Base-by-base conservation (phyloP, 2,329 filamentous ascomycete genomes). In the Coniochaeta sp. region DNA sequence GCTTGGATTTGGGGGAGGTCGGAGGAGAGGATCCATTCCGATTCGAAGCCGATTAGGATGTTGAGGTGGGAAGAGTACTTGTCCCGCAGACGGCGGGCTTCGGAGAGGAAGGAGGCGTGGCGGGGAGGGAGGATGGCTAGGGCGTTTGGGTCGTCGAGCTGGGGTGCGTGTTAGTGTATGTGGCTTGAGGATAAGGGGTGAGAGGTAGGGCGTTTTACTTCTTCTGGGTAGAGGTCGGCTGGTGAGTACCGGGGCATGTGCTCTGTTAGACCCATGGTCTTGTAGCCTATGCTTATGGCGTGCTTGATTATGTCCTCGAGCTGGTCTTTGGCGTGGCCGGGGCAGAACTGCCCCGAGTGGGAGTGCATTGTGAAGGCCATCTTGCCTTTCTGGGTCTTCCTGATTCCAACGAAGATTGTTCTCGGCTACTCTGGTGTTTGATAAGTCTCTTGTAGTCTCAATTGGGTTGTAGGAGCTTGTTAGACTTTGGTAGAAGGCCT, bases 301-400 rank as follows among this genome's bases (percentile, higher is more conserved):
- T 84, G 80, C 63, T 85, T 80, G 60, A 97, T 75, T 48, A 97
- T 82, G 58, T 90, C 85, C 67, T 97, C 92, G 9, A 99, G 80
- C 18, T 83, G 79, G 66, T 95, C 83, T 65, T 86, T 83, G 49
- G 94, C 94, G 73, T 99, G 94, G 60, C 86, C 83, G 9, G 85
- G 85, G 73, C 94, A 99, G 75, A 99, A 99, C 67, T 99, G 89
- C 57, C 94, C 94, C 32, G 94, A 97, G 72, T 99, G 94, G 64
- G 90, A 95, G 71, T 99, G 94, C 76, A 97, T 95, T 4, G 94
- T 95, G 73, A 95, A 96, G 1, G 92, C 91, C 94, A 97, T 97
- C 20, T 22, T 38, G 16, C n/a, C n/a, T n/a, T n/a, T n/a, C n/a
- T n/a, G n/a, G n/a, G n/a, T n/a, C n/a, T n/a, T n/a, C n/a, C n/a